Percentiles rank a stretch among this genome's conserved stretches.
phyloP scores from a whole-genome alignment of 495 filamentous ascomycete genomes.

The Opeltia flavorubescens region DNA sequence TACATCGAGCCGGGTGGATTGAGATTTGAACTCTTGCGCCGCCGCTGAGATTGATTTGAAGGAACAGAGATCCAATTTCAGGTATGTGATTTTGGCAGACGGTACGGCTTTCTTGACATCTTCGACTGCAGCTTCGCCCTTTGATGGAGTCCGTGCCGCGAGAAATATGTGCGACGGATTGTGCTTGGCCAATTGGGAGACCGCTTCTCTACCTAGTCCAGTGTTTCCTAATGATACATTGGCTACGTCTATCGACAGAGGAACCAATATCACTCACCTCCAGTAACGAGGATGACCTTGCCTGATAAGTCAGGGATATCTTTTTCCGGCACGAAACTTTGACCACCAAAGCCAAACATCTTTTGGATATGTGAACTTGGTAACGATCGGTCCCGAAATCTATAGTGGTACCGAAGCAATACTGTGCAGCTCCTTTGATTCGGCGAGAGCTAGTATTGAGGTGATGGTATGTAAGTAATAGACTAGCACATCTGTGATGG shows the following conservation, averaged over 20 bases:
- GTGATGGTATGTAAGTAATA: no score
- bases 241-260: constrained; percentile 3
- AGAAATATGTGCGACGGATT: constrained; percentile 48
- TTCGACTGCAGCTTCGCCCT: constrained; percentile 35
- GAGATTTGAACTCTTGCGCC: constrained; percentile 29
- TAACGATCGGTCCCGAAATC: no score
- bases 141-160: constrained; percentile 39
- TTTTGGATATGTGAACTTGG: no score
- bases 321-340: constrained; percentile 34
- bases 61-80: constrained; percentile 37
- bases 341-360: constrained; percentile 9
- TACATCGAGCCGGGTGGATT: constrained; percentile 41
- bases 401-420: no score
- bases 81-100: constrained; percentile 31
- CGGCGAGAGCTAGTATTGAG: no score
- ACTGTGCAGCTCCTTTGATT: no score
- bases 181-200: constrained; percentile 47
- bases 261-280: constrained; percentile 26
- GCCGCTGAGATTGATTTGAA: constrained; percentile 37
- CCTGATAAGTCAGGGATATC: constrained; percentile 43
- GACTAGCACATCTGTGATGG: no score
- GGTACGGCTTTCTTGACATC: constrained; percentile 33
- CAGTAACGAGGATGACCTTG: constrained; percentile 49
- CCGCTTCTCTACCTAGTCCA: constrained; percentile 52
- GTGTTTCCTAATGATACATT: constrained; percentile 35